Evolutionary conservation across 495 filamentous ascomycete genomes (phyloP), one percentile per base, ranked within the genome.

Genomic region (Amniculicola lignicola): DNA sequence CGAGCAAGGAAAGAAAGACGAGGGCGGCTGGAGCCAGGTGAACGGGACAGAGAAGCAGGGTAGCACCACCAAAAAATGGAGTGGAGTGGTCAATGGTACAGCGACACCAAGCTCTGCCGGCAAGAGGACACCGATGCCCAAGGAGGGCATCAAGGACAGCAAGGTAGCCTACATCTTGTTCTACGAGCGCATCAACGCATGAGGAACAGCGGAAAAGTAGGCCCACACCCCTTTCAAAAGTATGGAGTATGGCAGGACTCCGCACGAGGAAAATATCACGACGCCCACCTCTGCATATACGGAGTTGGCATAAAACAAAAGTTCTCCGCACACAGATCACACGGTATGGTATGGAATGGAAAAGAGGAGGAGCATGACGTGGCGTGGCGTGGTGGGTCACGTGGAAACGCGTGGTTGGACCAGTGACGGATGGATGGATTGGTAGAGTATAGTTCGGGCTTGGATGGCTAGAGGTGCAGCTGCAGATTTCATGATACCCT

Each of bases 141-240:
- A 84, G 69, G 86, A 85, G 60, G 84, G 80, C 23, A 77, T 87
- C 57, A 89, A 86, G 71, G 94, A 96, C 67, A 94, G 89, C 75
- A 95, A 95, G 75, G 91, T 95, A 47, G 93, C 93, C 12, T 98
- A 98, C 71, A 80, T 98, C 55, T 71, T 98, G 67, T 94, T 98
- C 72, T 98, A 98, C 69, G 84, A 96, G 74, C 83, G 80, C 57
- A 81, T 95, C 57, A 68, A 62, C 61, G 47, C 31, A 51, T 64
- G 37, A 61, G 29, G 11, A 31, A 33, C n/a, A n/a, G n/a, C n/a
- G n/a, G n/a, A n/a, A n/a, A n/a, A n/a, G n/a, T n/a, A n/a, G n/a
- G n/a, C n/a, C n/a, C n/a, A n/a, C n/a, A n/a, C n/a, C n/a, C n/a
- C n/a, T n/a, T n/a, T n/a, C n/a, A n/a, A n/a, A n/a, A n/a, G n/a